Evolutionary conservation across 2,329 filamentous ascomycete genomes (phyloP).

Genomic region (Aspergillus fijiensis): DNA sequence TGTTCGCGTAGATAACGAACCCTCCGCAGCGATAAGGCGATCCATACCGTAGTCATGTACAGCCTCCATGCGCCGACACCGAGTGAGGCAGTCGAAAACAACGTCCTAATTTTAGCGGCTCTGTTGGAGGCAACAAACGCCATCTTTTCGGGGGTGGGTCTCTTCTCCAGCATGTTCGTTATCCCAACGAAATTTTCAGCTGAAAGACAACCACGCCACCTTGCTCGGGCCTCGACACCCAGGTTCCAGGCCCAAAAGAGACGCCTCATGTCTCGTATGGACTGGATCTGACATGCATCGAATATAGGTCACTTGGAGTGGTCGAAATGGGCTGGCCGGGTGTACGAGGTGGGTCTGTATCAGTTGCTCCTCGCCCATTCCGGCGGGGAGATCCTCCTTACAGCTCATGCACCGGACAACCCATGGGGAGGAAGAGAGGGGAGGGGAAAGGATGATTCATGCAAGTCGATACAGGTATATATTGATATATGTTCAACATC

Average conservation of each 20-base stretch:
- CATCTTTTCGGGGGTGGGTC: background rate
- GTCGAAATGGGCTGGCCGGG: background rate
- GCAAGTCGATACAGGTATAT: background rate
- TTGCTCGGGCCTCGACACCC: conserved; percentile 4
- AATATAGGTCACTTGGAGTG: background rate
- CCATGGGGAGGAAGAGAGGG: background rate
- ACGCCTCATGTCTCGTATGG: conserved; percentile 4
- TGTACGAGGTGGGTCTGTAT: background rate
- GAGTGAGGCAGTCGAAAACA: conserved; percentile 1
- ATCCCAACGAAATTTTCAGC: background rate
- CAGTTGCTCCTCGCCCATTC: background rate
- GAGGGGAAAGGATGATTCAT: too few relatives aligned
- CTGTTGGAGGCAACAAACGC: background rate
- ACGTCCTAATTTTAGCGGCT: conserved; percentile 1
- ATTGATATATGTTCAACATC: background rate
- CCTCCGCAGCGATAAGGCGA: conserved; percentile 4
- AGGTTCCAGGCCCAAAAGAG: conserved; percentile 2
- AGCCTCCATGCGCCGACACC: background rate
- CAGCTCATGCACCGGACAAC: conserved; percentile 1
- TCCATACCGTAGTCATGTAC: background rate
- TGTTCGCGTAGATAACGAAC: background rate
- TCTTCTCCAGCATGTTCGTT: background rate
- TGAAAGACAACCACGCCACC: conserved; percentile 1
- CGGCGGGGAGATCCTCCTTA: background rate
- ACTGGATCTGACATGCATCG: conserved; percentile 5